A percentile compares a stretch with the other conserved stretches of the same genome.
phyloP scores from a whole-genome alignment of 2,329 filamentous ascomycete genomes.

The Stachybotrys echinatus region DNA sequence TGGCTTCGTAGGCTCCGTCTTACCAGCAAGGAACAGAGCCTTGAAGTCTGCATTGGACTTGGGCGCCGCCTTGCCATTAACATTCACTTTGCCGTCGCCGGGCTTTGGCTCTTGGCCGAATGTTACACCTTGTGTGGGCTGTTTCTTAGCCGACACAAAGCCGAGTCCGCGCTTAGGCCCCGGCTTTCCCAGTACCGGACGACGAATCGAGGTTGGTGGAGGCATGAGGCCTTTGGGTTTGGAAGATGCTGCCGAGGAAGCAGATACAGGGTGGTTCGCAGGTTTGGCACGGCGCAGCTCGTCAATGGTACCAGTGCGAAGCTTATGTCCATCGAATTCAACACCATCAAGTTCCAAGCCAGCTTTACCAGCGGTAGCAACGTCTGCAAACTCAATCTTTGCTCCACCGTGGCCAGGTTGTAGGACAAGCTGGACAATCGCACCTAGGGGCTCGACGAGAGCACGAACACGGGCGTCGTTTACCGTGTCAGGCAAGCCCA shows the following conservation, averaged over 20 bases:
- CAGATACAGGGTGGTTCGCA: constrained; percentile 23
- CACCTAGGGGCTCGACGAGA: constrained; percentile 65
- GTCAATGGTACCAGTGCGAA: constrained; percentile 49
- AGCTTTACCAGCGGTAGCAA: constrained; percentile 67
- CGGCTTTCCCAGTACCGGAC: constrained; percentile 33
- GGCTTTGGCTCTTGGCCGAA: neutral
- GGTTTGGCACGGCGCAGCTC: constrained; percentile 49
- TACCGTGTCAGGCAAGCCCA: constrained; percentile 87
- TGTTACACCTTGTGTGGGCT: constrained; percentile 2
- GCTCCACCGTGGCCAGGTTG: constrained; percentile 80
- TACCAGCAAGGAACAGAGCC: constrained; percentile 37
- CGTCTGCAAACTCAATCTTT: constrained; percentile 73
- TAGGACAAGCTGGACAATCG: constrained; percentile 69
- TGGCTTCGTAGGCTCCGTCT: constrained; percentile 5
- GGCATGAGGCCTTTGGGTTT: constrained; percentile 34
- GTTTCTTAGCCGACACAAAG: constrained; percentile 26
- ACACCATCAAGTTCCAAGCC: constrained; percentile 52
- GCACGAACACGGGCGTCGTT: constrained; percentile 78
- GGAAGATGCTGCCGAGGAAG: constrained; percentile 45
- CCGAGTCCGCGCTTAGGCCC: constrained; percentile 38
- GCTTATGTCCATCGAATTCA: constrained; percentile 47
- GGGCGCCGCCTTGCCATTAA: constrained; percentile 22
- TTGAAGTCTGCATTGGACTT: constrained; percentile 57
- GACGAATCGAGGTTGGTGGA: constrained; percentile 35
- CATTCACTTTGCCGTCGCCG: constrained; percentile 14